Base-by-base conservation (phyloP, 176 grass and related monocot genomes). In the Eragrostis curvula region DNA sequence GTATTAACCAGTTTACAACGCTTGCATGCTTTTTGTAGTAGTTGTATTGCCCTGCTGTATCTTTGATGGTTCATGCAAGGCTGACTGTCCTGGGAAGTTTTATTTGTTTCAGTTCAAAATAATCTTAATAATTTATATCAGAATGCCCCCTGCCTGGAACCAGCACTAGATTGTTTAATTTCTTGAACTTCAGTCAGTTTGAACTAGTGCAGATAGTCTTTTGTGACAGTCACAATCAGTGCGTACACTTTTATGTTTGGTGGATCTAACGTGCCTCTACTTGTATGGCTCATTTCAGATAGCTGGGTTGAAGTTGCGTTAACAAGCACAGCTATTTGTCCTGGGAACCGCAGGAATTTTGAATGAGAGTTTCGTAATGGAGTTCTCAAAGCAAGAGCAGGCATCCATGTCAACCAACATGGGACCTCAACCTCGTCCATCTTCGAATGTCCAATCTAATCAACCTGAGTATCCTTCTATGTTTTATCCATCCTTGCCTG, bases 371-470 rank as follows among this genome's bases (percentile, higher is more conserved):
- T 62, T 83, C 52, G 40, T 53, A 58, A 89, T 89, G 90, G 87
- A 92, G 64, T 75, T 89, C 16, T 84, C 87, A 41, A 89, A 89
- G 70, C 83, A 89, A 85, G 90, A 84, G 23, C 87, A 92, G 78
- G 12, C 71, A 52, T 42, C 91, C 16, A 66, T 80, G 56, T 41
- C 88, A 12, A 63, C 48, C 53, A 91, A 67, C 87, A 60, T 79
- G 43, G 89, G 55, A 73, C 85, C 89, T 42, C 92, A 94, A 76
- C 56, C 67, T 2, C 30, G 74, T 5, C 48, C 85, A 17, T 83
- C 87, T 53, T 73, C 84, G 76, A 87, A 78, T 59, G 81, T 66
- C 42, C 89, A 94, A 68, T 75, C 89, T 85, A 53, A 83, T 42
- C 84, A 87, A 75, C 23, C 79, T 62, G 73, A 67, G 8, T 87